Evolutionary conservation across 306 rosid species (phyloP).

Genomic region (Nissolia schottii): DNA sequence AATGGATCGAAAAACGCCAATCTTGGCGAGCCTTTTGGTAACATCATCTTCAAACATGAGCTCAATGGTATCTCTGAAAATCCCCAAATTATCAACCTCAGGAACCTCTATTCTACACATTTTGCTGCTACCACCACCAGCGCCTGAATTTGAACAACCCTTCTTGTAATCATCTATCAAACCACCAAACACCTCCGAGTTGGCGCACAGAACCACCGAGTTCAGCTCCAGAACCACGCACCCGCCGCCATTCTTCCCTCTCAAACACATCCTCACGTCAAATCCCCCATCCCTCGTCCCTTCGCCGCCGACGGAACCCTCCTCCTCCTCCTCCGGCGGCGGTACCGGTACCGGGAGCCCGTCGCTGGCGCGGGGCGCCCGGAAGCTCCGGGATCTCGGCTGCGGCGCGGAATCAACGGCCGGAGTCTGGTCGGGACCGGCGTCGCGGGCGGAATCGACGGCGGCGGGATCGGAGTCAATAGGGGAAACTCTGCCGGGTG

Average conservation of each 20-base stretch:
- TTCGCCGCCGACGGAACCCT: slow-evolving; percentile 10
- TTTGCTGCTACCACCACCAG: slow-evolving; percentile 16
- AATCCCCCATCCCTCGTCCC: slow-evolving; percentile 33
- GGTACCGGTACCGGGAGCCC: background rate
- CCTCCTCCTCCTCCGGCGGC: slow-evolving; percentile 26
- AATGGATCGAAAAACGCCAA: slow-evolving; percentile 74
- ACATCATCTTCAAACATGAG: slow-evolving; percentile 82
- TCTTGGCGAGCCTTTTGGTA: slow-evolving; percentile 46
- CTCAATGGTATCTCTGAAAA: slow-evolving; percentile 69
- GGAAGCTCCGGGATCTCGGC: slow-evolving; percentile 50
- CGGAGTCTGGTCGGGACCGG: background rate
- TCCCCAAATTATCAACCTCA: slow-evolving; percentile 70
- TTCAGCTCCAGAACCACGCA: slow-evolving; percentile 71
- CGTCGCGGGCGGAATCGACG: background rate
- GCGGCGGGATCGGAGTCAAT: slow-evolving; percentile 51
- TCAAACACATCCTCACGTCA: slow-evolving; percentile 83
- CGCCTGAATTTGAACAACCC: slow-evolving; percentile 27
- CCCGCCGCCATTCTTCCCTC: slow-evolving; percentile 78
- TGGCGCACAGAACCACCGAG: slow-evolving; percentile 63
- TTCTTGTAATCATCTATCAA: slow-evolving; percentile 47
- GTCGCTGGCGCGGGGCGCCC: too few species aligned
- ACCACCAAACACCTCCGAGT: slow-evolving; percentile 70
- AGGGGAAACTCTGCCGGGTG: slow-evolving; percentile 91
- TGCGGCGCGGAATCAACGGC: slow-evolving; percentile 31
- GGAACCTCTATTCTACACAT: slow-evolving; percentile 86